Base-by-base conservation (phyloP, 208 protist species). In the Perkinsela sp. region DNA sequence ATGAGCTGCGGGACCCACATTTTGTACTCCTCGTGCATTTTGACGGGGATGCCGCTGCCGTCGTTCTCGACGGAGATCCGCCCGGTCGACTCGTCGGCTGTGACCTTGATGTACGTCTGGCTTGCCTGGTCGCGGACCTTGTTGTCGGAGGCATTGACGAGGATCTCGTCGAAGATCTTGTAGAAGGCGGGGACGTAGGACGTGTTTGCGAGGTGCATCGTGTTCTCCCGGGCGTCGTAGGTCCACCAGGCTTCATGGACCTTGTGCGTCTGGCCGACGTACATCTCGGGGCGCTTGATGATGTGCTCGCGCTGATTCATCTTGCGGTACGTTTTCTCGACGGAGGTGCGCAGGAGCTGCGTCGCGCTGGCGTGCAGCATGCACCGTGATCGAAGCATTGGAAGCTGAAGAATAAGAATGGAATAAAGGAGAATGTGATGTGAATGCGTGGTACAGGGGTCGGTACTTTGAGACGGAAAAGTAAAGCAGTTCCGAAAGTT, bases 81-180 rank as follows among this genome's bases (percentile, higher is more conserved):
- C 6, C 83, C 85, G 1, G 73, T 77, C 30, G 78, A 71, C 28
- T 81, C 76, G 68, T 94, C 83, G 75, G 96, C 94, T 66, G 67
- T 70, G 31, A 96, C 91, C 71, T 79, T 77, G 72, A 97, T 89
- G 75, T 84, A 89, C 30, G 88, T 91, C 80, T 90, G 89, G 28
- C 77, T 76, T 28, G 32, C 68, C 22, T 31, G 29, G 1, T 76
- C 71, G 67, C 80, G 80, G 76, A 76, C 80, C 68, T 93, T 87
- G 78, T 98, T 96, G 80, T 98, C 96, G 0, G 93, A 86, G 0
- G 95, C 92, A 78, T 98, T 98, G 1, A 98, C 86, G 2, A 98
- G 72, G 67, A 98, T 96, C 78, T 98, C 96, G 79, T 98, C 96
- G 30, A 98, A 95, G 32, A 98, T 94, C 79, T 98, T 98, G 22